Evolutionary conservation across 2,329 filamentous ascomycete species (phyloP).

Genomic region (Neonectria neomacrospora): DNA sequence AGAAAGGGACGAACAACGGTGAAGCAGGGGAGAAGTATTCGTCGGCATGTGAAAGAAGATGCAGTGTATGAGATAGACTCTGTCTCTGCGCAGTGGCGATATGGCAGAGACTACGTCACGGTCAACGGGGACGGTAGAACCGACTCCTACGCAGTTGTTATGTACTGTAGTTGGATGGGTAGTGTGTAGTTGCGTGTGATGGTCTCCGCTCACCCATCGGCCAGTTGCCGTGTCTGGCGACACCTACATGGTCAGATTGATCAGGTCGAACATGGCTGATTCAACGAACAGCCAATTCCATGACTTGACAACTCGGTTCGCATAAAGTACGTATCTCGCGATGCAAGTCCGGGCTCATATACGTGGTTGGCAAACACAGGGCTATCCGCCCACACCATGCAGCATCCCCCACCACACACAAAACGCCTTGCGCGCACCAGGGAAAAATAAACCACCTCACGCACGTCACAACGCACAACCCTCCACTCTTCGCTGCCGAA

Average conservation of each 20-base stretch:
- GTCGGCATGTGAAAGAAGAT: conserved; percentile 3
- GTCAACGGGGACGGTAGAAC: neutral
- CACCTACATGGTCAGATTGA: neutral
- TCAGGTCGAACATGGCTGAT: neutral
- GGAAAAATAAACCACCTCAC: neutral
- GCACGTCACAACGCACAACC: conserved; percentile 19
- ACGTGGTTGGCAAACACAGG: conserved; percentile 25
- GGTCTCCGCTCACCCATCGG: neutral
- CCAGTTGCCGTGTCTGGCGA: neutral
- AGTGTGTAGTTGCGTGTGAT: neutral
- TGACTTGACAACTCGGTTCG: conserved; percentile 5
- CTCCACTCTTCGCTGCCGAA: conserved; percentile 5
- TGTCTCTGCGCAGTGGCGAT: neutral
- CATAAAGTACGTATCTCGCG: conserved; percentile 7
- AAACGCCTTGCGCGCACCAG: neutral
- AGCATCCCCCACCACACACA: conserved; percentile 9
- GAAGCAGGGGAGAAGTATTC: neutral
- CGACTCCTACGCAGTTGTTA: neutral
- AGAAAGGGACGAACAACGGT: neutral
- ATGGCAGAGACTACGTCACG: conserved; percentile 9
- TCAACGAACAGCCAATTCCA: neutral
- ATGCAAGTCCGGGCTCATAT: conserved; percentile 1
- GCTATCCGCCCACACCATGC: conserved; percentile 11
- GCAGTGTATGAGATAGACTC: neutral
- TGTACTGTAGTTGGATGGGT: neutral